These are phyloP conservation scores for Ustulina deusta DNA, from an alignment of 2,329 filamentous ascomycete genomes.

Conservation along the genomic window DNA sequence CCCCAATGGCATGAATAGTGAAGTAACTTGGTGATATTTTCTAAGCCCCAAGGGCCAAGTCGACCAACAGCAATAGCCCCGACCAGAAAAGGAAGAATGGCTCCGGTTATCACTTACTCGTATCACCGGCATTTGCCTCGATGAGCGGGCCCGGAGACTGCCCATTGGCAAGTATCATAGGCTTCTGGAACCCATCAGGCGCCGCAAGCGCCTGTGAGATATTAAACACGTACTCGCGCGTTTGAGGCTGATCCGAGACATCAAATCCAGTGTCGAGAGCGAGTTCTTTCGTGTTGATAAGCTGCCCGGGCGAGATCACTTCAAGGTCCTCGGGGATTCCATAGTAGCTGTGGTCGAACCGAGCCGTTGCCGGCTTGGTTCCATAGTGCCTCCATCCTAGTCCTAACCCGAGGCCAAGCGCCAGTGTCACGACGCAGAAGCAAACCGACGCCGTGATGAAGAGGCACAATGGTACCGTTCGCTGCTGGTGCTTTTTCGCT, in stretches of 20 bases:
- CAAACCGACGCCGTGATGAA: constrained; percentile 40
- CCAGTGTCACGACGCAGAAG: constrained; percentile 41
- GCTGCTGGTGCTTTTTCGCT: constrained; percentile 25
- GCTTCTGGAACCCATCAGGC: constrained; percentile 54
- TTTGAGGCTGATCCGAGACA: constrained; percentile 21
- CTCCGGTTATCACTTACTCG: constrained; percentile 31
- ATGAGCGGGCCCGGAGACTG: constrained; percentile 59
- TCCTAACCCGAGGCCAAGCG: constrained; percentile 45
- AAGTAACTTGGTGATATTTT: background rate
- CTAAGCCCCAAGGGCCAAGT: background rate
- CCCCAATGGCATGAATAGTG: background rate
- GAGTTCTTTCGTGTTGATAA: constrained; percentile 49
- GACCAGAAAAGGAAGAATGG: background rate
- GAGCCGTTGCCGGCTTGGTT: constrained; percentile 12
- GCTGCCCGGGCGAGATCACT: constrained; percentile 41
- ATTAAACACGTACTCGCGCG: constrained; percentile 52
- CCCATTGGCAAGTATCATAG: constrained; percentile 56
- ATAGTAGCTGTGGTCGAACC: constrained; percentile 41
- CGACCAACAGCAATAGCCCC: too few species aligned
- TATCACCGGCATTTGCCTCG: constrained; percentile 59
- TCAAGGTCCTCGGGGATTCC: constrained; percentile 44
- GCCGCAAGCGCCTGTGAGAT: constrained; percentile 50
- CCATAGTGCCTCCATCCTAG: constrained; percentile 38
- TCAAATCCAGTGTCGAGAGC: constrained; percentile 48
- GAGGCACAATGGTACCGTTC: constrained; percentile 42